phyloP scores from a whole-genome alignment of 768 basidiomycete genomes.

The Panaeolus papilionaceus region DNA sequence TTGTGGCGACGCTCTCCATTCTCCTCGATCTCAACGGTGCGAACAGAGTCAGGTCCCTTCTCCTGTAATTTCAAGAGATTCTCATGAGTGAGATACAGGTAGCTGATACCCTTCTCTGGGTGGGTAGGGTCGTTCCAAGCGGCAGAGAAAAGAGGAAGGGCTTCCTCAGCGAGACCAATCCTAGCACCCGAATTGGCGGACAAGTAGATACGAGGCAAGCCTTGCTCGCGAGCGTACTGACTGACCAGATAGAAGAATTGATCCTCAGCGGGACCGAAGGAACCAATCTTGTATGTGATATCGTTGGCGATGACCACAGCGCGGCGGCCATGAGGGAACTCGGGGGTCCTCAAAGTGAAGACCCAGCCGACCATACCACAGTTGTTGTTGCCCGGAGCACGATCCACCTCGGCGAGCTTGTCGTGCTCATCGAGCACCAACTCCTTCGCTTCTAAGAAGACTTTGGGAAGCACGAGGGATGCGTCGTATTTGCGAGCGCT shows the following conservation, averaged over 20 bases:
- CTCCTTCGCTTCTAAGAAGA: slow-evolving; percentile 83
- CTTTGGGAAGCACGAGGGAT: slow-evolving; percentile 75
- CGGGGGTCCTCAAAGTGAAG: slow-evolving; percentile 90
- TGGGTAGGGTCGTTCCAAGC: slow-evolving; percentile 85
- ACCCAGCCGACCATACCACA: slow-evolving; percentile 99
- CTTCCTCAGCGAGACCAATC: slow-evolving; percentile 94
- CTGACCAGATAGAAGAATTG: slow-evolving; percentile 96
- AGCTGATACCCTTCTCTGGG: slow-evolving; percentile 96
- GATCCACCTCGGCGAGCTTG: slow-evolving; percentile 86
- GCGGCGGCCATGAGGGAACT: slow-evolving; percentile 87
- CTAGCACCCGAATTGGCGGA: slow-evolving; percentile 99
- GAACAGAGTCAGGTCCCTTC: slow-evolving; percentile 80
- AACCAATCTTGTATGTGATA: slow-evolving; percentile 98
- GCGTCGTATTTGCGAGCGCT: slow-evolving; percentile 70
- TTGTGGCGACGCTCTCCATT: slow-evolving; percentile 89
- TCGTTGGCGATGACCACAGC: slow-evolving; percentile 95
- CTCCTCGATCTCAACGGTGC: slow-evolving; percentile 84
- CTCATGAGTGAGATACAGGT: slow-evolving; percentile 94
- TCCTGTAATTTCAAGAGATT: slow-evolving; percentile 89
- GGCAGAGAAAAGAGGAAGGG: slow-evolving; percentile 84
- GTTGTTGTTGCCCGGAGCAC: slow-evolving; percentile 92
- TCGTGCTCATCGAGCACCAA: slow-evolving; percentile 95
- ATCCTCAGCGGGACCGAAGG: slow-evolving; percentile 95
- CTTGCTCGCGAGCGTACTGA: slow-evolving; percentile 87
- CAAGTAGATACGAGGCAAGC: slow-evolving; percentile 94